Evolutionary conservation across 331 rosid species (phyloP).

Genomic region (Dryas integrifolia): DNA sequence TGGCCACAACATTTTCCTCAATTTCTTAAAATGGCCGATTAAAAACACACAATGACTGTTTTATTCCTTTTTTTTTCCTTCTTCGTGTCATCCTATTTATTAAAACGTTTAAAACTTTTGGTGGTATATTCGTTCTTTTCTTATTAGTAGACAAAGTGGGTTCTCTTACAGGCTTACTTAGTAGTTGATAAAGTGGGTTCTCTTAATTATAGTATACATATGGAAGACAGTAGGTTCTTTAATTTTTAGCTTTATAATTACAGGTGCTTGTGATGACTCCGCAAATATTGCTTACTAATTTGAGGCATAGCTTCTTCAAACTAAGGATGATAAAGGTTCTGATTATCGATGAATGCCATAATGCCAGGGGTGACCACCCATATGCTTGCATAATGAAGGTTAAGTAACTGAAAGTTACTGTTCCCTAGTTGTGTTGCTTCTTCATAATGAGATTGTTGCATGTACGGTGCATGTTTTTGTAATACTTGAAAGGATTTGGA

Average conservation of each 20-base stretch:
- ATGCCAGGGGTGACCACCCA: slow-evolving; percentile 61
- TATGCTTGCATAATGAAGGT: slow-evolving; percentile 77
- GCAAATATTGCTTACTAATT: slow-evolving; percentile 55
- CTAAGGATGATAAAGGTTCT: slow-evolving; percentile 70
- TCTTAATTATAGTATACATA: background rate
- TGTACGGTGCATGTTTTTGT: slow-evolving; percentile 16
- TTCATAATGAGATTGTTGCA: slow-evolving; percentile 13
- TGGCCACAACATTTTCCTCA: background rate
- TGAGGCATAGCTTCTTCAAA: slow-evolving; percentile 68
- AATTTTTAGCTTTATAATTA: slow-evolving; percentile 17
- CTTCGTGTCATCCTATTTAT: no score
- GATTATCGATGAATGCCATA: slow-evolving; percentile 88
- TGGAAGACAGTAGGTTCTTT: background rate
- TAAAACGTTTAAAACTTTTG: no score
- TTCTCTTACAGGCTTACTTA: no score
- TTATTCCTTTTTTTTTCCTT: no score
- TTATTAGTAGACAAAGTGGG: no score
- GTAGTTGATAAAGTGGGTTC: no score
- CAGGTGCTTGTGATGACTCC: slow-evolving; percentile 95
- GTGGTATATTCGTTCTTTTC: no score
- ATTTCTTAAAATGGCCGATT: background rate
- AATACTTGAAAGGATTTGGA: slow-evolving; percentile 7
- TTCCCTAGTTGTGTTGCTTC: background rate
- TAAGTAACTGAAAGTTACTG: slow-evolving; percentile 1
- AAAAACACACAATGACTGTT: no score